Evolutionary conservation across 1,139 yeast genomes (phyloP).

Genomic region (Blastobotrys buckinghamii): DNA sequence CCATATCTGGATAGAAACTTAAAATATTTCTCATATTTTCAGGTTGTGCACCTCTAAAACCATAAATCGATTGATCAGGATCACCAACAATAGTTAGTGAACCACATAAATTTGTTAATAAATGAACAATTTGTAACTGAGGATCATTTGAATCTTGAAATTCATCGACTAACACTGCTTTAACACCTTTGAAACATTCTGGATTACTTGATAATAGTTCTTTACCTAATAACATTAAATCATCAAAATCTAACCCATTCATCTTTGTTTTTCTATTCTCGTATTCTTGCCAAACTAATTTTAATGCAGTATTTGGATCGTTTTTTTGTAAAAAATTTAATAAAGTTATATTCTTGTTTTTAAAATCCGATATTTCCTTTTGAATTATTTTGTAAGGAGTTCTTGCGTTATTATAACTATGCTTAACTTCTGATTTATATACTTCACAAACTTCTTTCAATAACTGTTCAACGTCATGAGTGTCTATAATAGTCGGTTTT

Average conservation of each 20-base stretch:
- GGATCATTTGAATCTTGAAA: slow-evolving; percentile 85
- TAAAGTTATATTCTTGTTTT: neutral
- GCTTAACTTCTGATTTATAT: neutral
- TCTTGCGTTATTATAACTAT: neutral
- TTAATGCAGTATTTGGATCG: neutral
- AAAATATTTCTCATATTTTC: slow-evolving; percentile 61
- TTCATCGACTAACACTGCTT: slow-evolving; percentile 84
- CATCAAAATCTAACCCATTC: slow-evolving; percentile 72
- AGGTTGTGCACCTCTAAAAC: slow-evolving; percentile 74
- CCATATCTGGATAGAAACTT: slow-evolving; percentile 37
- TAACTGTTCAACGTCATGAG: slow-evolving; percentile 44
- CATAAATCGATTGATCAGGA: slow-evolving; percentile 93
- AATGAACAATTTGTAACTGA: slow-evolving; percentile 63
- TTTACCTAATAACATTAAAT: slow-evolving; percentile 56
- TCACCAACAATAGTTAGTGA: slow-evolving; percentile 90
- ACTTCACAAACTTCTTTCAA: neutral
- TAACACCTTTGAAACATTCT: slow-evolving; percentile 45
- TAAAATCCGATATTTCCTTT: slow-evolving; percentile 9
- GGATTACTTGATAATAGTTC: slow-evolving; percentile 42
- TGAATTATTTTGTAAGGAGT: neutral
- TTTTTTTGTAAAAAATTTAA: neutral
- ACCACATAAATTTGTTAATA: slow-evolving; percentile 43
- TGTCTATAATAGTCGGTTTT: slow-evolving; percentile 58
- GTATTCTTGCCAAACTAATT: slow-evolving; percentile 32
- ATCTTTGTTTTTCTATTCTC: slow-evolving; percentile 42